phyloP scores from a whole-genome alignment of 768 basidiomycete species.

The Auricularia sp. region DNA sequence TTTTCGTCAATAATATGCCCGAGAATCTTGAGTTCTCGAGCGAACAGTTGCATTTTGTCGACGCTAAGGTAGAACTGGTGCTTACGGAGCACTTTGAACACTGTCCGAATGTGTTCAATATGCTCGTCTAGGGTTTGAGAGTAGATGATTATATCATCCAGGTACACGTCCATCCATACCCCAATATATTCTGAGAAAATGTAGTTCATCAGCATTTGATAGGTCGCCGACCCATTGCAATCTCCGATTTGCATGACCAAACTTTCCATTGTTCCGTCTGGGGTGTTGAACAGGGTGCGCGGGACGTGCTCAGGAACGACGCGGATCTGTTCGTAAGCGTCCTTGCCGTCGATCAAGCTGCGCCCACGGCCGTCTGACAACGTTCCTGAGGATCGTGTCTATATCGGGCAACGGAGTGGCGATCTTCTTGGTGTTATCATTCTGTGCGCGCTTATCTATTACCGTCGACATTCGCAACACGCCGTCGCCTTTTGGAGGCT shows the following conservation, averaged over 20 bases:
- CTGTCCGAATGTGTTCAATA: constrained; percentile 5
- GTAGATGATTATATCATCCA: constrained; percentile 12
- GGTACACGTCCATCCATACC: constrained; percentile 11
- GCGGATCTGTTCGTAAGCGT: constrained; percentile 16
- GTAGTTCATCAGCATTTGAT: constrained; percentile 9
- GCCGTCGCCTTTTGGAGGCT: background rate
- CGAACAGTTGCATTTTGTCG: constrained; percentile 7
- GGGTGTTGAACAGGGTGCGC: constrained; percentile 9
- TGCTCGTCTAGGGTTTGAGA: constrained; percentile 8
- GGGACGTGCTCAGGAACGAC: constrained; percentile 8
- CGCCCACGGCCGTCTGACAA: background rate
- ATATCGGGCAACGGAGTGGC: constrained; percentile 6
- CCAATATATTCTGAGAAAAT: constrained; percentile 10
- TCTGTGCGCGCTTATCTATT: constrained; percentile 7
- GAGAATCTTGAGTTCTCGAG: constrained; percentile 6
- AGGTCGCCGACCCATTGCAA: constrained; percentile 11
- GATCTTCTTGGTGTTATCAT: constrained; percentile 9
- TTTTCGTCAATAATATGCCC: constrained; percentile 19
- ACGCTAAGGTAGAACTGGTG: constrained; percentile 7
- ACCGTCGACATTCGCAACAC: background rate
- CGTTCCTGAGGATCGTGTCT: constrained; percentile 8
- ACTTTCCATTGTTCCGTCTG: constrained; percentile 11
- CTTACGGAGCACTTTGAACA: constrained; percentile 2
- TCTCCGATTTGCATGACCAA: constrained; percentile 13
- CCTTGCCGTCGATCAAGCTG: constrained; percentile 3